Conservation (phyloP, 2,329 filamentous ascomycete species). For the Eutypa lata region DNA sequence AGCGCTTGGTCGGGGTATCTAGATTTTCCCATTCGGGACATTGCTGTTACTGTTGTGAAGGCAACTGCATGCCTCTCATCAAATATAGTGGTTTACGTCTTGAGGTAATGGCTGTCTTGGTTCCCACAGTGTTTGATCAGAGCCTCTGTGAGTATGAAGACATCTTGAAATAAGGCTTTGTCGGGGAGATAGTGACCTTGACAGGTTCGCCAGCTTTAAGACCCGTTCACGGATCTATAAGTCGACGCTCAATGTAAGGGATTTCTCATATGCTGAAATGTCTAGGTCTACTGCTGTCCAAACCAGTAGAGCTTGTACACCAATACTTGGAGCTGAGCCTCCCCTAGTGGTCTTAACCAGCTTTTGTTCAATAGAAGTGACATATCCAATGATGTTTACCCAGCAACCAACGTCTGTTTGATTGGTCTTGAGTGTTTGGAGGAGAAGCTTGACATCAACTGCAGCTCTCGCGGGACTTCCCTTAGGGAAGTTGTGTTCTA, state of each 20-base stretch:
- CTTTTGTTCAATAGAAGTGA: constrained; percentile 37
- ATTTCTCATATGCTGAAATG: constrained; percentile 66
- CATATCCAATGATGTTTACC: constrained; percentile 86
- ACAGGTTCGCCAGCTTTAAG: no score
- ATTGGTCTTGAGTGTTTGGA: constrained; percentile 61
- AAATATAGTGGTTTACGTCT: no score
- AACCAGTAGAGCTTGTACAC: constrained; percentile 71
- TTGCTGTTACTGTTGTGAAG: no score
- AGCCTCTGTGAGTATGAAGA: no score
- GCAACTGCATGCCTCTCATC: no score
- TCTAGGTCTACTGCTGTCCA: constrained; percentile 75
- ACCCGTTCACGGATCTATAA: not conserved
- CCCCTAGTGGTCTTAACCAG: constrained; percentile 5
- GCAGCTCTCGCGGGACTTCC: constrained; percentile 44
- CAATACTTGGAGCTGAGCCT: constrained; percentile 23
- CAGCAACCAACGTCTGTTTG: constrained; percentile 74
- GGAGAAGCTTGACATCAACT: constrained; percentile 70
- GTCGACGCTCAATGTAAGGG: constrained; percentile 37
- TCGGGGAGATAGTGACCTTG: no score
- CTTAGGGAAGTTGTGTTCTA: constrained; percentile 65
- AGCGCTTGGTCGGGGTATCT: no score
- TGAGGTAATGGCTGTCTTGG: no score
- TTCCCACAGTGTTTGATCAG: no score
- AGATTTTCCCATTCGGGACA: no score
- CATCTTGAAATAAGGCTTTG: no score